Conservation (phyloP, 257 asterid genomes). For the Scutellaria barbata region DNA sequence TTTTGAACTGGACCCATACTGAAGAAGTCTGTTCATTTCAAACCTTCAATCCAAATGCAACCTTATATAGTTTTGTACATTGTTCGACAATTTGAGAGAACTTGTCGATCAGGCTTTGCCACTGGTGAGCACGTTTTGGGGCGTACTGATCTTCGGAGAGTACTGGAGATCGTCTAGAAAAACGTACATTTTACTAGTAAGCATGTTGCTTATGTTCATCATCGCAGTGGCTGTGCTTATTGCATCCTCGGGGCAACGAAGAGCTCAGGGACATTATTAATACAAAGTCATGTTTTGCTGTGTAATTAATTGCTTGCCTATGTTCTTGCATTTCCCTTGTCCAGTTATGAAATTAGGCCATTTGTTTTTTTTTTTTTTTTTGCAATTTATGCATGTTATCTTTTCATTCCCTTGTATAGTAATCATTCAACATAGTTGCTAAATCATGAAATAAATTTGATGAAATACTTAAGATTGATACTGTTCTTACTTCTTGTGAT, state of each 20-base stretch:
- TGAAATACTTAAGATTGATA: no score
- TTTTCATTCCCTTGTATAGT: background rate
- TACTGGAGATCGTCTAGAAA: conserved; percentile 49
- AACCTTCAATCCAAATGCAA: background rate
- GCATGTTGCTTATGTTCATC: conserved; percentile 57
- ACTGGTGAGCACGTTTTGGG: conserved; percentile 68
- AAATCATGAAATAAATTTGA: no score
- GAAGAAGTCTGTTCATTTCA: background rate
- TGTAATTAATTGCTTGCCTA: background rate
- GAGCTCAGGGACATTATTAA: conserved; percentile 2
- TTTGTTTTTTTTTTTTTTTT: background rate
- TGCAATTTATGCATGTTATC: background rate
- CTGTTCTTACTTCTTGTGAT: background rate
- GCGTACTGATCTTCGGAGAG: conserved; percentile 54
- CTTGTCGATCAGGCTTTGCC: conserved; percentile 56
- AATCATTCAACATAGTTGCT: no score
- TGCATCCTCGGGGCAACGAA: conserved; percentile 59
- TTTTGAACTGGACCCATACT: no score
- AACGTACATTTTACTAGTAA: conserved; percentile 46
- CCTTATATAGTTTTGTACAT: background rate
- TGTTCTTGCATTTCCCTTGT: background rate
- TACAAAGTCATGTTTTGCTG: background rate
- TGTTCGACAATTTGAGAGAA: background rate
- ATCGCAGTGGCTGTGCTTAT: conserved; percentile 55
- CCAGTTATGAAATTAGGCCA: background rate